Base-by-base conservation (phyloP, 495 filamentous ascomycete genomes). In the Hypomontagnella monticulosa region DNA sequence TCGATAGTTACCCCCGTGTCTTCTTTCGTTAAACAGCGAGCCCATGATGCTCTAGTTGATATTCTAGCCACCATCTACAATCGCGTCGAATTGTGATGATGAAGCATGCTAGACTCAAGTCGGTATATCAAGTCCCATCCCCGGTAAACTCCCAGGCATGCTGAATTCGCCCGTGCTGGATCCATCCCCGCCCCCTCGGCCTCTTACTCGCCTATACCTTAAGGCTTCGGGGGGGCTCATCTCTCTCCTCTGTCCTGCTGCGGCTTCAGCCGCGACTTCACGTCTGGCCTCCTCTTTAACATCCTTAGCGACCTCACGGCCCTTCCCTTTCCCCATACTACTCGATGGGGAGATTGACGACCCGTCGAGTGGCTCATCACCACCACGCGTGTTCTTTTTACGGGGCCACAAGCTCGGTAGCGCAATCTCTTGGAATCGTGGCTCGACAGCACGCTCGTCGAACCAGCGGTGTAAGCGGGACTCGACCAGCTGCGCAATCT, bases 401-500 rank as follows among this genome's bases (percentile, higher is more conserved):
- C 96, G 80, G 7, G 96, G 95, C 95, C 95, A 99, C 54, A 99
- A 78, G 72, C 91, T 95, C 5, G 95, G 95, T 20, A 99, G 78
- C 6, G 91, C 92, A 36, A 99, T 94, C 53, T 98, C 92, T 72
- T 99, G 95, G 61, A 99, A 97, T 19, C 93, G 84, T 8, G 95
- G 95, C 78, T 98, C 95, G 2, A 99, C 95, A 54, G 91, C 92
- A 30, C 95, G 87, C 71, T 98, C 95, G 73, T 99, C 95, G 67
- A 99, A 97, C 95, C 95, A 99, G 20, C 89, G 87, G 73, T 98
- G 95, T 5, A 99, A 83, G 6, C 94, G 85, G 4, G 88, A 88
- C 76, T 99, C 95, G 37, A 99, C 89, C 3, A 99, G 83, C 73
- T 97, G 93, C 0, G 96, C 96, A 48, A 99, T 96, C 74, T 99